A percentile compares a stretch with the other conserved stretches of the same genome.
Evolutionary conservation across 257 asterid species (phyloP).

Genomic region (Ophiorrhiza pumila): DNA sequence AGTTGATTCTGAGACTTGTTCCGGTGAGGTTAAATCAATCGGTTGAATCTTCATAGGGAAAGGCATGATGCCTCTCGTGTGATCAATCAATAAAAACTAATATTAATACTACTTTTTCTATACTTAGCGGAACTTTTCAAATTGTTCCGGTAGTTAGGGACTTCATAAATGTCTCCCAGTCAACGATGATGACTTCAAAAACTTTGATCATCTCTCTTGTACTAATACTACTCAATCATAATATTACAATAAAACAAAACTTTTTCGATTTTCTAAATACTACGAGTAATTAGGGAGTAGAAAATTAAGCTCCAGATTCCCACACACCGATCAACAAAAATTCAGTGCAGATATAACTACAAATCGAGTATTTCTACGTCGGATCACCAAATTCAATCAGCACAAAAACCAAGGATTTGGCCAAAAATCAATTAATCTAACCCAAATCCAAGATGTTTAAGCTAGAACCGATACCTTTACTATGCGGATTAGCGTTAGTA

Average conservation of each 20-base stretch:
- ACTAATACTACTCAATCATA: neutral
- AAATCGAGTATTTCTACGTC: neutral
- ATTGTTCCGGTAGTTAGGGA: conserved; percentile 4
- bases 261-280: neutral
- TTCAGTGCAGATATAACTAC: neutral
- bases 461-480: conserved; percentile 31
- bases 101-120: conserved; percentile 3
- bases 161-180: conserved; percentile 12
- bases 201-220: conserved; percentile 7
- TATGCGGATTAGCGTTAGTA: conserved; percentile 19
- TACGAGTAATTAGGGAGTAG: neutral
- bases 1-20: conserved; percentile 25
- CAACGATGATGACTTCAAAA: conserved; percentile 29
- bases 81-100: conserved; percentile 9
- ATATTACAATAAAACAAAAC: neutral
- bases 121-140: neutral
- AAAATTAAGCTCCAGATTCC: conserved; percentile 12
- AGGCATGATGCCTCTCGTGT: conserved; percentile 23
- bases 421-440: conserved; percentile 24
- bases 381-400: conserved; percentile 30
- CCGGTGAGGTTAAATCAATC: conserved; percentile 44
- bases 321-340: conserved; percentile 11
- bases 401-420: conserved; percentile 24
- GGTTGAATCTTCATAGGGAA: conserved; percentile 82
- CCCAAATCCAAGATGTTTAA: conserved; percentile 19